Conservation (phyloP, 73 alveolate genomes). For the Breviolum minutum region DNA sequence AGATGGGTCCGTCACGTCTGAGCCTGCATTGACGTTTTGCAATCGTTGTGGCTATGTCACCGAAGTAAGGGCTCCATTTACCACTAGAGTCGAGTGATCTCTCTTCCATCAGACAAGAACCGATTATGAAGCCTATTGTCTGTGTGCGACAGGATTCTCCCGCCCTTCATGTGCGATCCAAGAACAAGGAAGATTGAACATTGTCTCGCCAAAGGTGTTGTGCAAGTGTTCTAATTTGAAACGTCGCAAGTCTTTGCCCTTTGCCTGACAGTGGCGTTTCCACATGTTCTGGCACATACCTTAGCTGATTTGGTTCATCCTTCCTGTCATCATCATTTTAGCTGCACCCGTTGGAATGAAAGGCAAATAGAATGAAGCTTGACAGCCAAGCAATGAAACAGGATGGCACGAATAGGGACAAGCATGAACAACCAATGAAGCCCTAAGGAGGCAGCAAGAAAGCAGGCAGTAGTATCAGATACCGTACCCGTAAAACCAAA, state of each 20-base stretch:
- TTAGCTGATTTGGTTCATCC: background rate
- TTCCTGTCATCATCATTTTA: background rate
- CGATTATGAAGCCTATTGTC: too few species aligned
- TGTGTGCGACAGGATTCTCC: too few species aligned
- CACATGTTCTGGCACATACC: constrained; percentile 67
- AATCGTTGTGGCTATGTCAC: background rate
- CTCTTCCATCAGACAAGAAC: too few species aligned
- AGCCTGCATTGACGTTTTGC: background rate
- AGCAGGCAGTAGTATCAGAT: background rate
- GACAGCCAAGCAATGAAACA: background rate
- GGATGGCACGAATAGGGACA: too few species aligned
- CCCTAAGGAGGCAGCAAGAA: background rate
- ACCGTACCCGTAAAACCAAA: background rate
- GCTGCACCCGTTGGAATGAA: background rate
- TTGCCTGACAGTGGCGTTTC: constrained; percentile 39
- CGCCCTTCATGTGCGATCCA: background rate
- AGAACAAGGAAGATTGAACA: background rate
- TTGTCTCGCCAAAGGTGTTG: background rate
- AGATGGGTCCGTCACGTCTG: constrained; percentile 33
- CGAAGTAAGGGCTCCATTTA: too few species aligned
- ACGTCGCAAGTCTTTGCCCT: background rate
- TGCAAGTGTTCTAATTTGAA: background rate
- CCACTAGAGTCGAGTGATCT: too few species aligned
- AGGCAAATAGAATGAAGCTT: background rate
- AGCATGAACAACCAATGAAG: background rate